phyloP scores from a whole-genome alignment of 2,329 filamentous ascomycete species.

The Cercospora nicotianae region DNA sequence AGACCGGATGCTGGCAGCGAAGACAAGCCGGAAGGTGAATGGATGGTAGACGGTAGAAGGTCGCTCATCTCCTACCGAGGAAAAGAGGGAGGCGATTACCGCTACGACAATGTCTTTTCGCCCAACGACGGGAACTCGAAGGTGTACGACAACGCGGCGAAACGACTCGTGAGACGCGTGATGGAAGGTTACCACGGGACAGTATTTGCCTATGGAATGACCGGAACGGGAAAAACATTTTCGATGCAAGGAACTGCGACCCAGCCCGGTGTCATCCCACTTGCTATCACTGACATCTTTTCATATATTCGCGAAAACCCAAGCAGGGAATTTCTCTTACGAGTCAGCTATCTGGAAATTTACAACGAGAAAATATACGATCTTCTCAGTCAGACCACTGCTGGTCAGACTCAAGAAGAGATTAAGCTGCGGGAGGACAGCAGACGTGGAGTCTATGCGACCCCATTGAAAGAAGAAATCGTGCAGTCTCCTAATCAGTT shows the following conservation, averaged over 20 bases:
- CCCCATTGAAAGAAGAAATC: slow-evolving; percentile 94
- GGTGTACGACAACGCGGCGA: slow-evolving; percentile 92
- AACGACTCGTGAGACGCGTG: slow-evolving; percentile 88
- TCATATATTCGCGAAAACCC: slow-evolving; percentile 98
- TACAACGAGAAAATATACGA: slow-evolving; percentile 99
- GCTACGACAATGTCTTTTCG: slow-evolving; percentile 95
- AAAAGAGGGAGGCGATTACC: slow-evolving; percentile 88
- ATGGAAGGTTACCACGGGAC: slow-evolving; percentile 99
- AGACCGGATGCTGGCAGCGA: slow-evolving; percentile 74
- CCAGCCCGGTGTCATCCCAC: slow-evolving; percentile 91
- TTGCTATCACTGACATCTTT: slow-evolving; percentile 98
- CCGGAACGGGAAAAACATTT: slow-evolving; percentile 96
- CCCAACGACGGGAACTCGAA: slow-evolving; percentile 90
- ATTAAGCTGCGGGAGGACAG: slow-evolving; percentile 96
- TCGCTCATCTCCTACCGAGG: slow-evolving; percentile 81
- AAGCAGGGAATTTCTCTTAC: slow-evolving; percentile 85
- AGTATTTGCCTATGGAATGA: slow-evolving; percentile 99
- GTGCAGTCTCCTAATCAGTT: slow-evolving; percentile 97
- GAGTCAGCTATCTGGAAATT: slow-evolving; percentile 97
- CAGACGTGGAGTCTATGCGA: slow-evolving; percentile 95
- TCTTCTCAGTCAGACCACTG: slow-evolving; percentile 71
- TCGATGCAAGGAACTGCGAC: slow-evolving; percentile 98
- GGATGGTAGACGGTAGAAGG: slow-evolving; percentile 84
- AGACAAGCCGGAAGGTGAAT: slow-evolving; percentile 73
- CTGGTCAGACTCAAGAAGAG: slow-evolving; percentile 72